phyloP scores from a whole-genome alignment of 805 yeast species.

The Starmera quercuum region DNA sequence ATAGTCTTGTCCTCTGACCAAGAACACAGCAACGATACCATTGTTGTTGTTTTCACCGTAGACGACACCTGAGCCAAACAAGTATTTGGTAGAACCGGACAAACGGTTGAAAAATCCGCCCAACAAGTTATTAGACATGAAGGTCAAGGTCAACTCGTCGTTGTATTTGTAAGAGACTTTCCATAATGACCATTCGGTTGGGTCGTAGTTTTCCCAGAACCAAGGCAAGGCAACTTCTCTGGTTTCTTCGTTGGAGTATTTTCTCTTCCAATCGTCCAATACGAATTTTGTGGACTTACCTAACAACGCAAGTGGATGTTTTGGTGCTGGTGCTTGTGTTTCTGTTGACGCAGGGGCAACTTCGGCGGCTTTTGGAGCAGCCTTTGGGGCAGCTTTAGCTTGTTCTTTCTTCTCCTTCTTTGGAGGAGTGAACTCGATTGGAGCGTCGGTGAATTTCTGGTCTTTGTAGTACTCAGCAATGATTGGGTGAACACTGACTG shows the following conservation, averaged over 20 bases:
- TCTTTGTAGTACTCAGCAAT: conserved; percentile 41
- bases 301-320: conserved; percentile 85
- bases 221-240: conserved; percentile 91
- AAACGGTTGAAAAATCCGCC: conserved; percentile 98
- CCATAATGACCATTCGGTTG: conserved; percentile 91
- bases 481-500: conserved; percentile 38
- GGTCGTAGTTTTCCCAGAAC: conserved; percentile 95
- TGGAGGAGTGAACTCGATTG: conserved; percentile 62
- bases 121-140: conserved; percentile 96
- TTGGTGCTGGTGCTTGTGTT: conserved; percentile 42
- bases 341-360: conserved; percentile 27
- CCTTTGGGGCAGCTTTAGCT: conserved; percentile 30
- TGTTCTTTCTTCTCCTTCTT: conserved; percentile 51
- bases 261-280: conserved; percentile 93
- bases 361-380: conserved; percentile 32
- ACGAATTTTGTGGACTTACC: conserved; percentile 62
- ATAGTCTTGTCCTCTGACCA: conserved; percentile 90
- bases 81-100: conserved; percentile 82
- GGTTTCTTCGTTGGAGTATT: conserved; percentile 95
- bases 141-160: conserved; percentile 93
- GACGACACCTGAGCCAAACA: conserved; percentile 91
- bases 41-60: conserved; percentile 98
- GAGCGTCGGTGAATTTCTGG: conserved; percentile 55
- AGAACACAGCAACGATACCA: conserved; percentile 92
- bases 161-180: conserved; percentile 95